These are phyloP conservation scores for Pseudocercospora fijiensis DNA, from an alignment of 2,329 filamentous ascomycete species.

Conservation along the genomic window DNA sequence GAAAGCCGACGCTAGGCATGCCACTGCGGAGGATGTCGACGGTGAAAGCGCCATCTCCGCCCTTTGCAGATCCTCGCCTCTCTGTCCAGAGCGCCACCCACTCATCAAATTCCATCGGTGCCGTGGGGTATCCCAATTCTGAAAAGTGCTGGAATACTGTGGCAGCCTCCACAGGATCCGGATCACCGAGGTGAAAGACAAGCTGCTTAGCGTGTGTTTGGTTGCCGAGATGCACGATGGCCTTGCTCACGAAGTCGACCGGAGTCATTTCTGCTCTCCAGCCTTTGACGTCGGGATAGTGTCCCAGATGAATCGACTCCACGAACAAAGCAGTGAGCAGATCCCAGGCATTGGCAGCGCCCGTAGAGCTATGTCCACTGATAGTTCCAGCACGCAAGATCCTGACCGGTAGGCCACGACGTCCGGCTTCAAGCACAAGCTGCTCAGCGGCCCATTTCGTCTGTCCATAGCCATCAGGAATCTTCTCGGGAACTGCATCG, in stretches of 20 bases:
- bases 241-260: constrained; percentile 75
- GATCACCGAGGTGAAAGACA: constrained; percentile 73
- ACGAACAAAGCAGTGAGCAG: constrained; percentile 73
- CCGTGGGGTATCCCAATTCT: constrained; percentile 68
- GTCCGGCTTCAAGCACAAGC: constrained; percentile 67
- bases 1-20: constrained; percentile 72
- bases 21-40: constrained; percentile 76
- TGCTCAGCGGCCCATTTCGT: constrained; percentile 81
- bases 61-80: constrained; percentile 63
- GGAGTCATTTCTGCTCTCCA: constrained; percentile 85
- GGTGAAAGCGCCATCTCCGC: constrained; percentile 70
- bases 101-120: constrained; percentile 66
- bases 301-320: constrained; percentile 71
- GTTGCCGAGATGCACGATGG: constrained; percentile 68
- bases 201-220: constrained; percentile 62
- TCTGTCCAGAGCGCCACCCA: constrained; percentile 75
- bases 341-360: constrained; percentile 76
- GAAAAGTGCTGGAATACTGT: constrained; percentile 64
- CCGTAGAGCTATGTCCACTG: constrained; percentile 71
- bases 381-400: constrained; percentile 75
- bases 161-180: constrained; percentile 65
- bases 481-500: constrained; percentile 66
- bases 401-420: constrained; percentile 67
- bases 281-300: constrained; percentile 66
- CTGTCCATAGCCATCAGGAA: constrained; percentile 73